phyloP scores from a whole-genome alignment of 176 grass and related monocot genomes.

The Tillandsia leiboldiana region DNA sequence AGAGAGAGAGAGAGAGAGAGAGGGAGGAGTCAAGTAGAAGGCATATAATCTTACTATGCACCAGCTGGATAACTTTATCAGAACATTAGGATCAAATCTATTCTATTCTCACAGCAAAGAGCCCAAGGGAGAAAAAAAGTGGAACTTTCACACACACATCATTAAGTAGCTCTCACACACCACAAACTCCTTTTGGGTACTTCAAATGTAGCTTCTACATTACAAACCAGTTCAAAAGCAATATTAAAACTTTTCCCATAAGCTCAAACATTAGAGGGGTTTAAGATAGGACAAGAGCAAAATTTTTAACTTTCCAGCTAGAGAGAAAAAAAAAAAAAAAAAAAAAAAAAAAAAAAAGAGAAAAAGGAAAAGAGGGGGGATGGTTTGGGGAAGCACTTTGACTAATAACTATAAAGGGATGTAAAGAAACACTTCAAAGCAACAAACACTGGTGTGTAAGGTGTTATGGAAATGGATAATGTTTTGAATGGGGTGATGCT shows the following conservation, averaged over 20 bases:
- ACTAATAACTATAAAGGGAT: conserved; percentile 31
- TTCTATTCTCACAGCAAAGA: conserved; percentile 20
- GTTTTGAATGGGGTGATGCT: neutral
- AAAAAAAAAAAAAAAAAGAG: too few relatives aligned
- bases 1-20: conserved; percentile 25
- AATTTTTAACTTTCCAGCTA: conserved; percentile 35
- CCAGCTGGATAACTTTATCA: conserved; percentile 43
- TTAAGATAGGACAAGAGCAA: conserved; percentile 35
- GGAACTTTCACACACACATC: conserved; percentile 53
- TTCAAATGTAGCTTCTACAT: conserved; percentile 20
- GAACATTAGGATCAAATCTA: conserved; percentile 36
- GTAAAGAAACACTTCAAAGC: conserved; percentile 47
- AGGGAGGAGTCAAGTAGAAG: conserved; percentile 31
- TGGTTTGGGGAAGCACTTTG: conserved; percentile 30
- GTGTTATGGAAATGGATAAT: neutral
- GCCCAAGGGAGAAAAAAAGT: conserved; percentile 36
- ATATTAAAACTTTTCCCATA: neutral
- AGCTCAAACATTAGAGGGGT: conserved; percentile 7
- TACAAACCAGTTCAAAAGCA: neutral
- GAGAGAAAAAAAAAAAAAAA: conserved; percentile 36
- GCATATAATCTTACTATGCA: conserved; percentile 36
- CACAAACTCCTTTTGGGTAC: conserved; percentile 28
- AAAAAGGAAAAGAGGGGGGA: too few relatives aligned
- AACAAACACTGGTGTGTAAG: conserved; percentile 26
- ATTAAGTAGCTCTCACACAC: conserved; percentile 30